A percentile compares a stretch with the other conserved stretches of the same genome.
Conservation (phyloP, 257 asterid species). For the Solanum ahanhuiri region DNA sequence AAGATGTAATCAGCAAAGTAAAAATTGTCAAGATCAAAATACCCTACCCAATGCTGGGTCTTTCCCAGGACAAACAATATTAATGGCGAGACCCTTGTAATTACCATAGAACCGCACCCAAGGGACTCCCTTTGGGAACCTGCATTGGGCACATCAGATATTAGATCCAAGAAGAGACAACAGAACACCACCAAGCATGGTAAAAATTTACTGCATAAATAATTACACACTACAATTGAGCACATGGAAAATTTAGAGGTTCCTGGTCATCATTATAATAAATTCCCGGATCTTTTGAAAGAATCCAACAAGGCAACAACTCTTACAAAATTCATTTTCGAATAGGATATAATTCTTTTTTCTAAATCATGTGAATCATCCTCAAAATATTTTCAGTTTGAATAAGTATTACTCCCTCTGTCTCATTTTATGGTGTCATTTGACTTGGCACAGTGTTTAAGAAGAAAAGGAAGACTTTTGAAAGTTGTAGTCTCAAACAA, state of each 20-base stretch:
- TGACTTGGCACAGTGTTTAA: neutral
- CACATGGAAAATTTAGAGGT: neutral
- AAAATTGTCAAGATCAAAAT: neutral
- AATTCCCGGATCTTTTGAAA: neutral
- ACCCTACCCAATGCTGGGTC: slow-evolving; percentile 60
- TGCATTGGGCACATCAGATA: slow-evolving; percentile 14
- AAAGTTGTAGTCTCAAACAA: neutral
- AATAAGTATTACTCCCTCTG: neutral
- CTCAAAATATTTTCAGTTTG: neutral
- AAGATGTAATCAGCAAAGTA: neutral
- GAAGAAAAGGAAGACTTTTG: neutral
- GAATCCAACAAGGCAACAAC: neutral
- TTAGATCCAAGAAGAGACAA: slow-evolving; percentile 2
- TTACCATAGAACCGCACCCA: slow-evolving; percentile 83
- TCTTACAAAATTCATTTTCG: neutral
- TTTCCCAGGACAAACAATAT: slow-evolving; percentile 85
- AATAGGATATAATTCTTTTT: neutral
- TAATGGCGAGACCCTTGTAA: slow-evolving; percentile 53
- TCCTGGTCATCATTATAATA: neutral
- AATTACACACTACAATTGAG: neutral
- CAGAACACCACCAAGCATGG: neutral
- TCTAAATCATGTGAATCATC: neutral
- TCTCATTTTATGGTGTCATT: neutral
- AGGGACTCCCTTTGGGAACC: slow-evolving; percentile 90
- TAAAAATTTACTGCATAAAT: neutral